phyloP scores from a whole-genome alignment of 352 stramenopile genomes.

The Pythium brassicae region DNA sequence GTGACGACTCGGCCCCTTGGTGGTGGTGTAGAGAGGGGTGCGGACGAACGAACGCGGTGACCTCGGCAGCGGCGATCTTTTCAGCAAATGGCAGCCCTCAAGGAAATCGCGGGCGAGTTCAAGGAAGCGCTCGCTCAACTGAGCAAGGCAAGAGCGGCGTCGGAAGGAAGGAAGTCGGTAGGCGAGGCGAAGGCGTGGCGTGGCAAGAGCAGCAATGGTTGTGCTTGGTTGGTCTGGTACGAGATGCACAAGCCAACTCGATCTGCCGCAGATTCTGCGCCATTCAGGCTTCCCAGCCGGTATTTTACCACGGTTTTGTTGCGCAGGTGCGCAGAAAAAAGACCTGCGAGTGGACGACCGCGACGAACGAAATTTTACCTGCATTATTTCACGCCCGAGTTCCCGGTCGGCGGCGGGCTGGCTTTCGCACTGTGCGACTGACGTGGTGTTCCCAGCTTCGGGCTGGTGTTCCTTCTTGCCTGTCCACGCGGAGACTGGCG shows the following conservation, averaged over 20 bases:
- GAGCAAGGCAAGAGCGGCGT: not conserved
- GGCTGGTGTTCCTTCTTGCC: too few relatives aligned
- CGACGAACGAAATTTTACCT: not conserved
- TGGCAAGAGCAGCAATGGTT: not conserved
- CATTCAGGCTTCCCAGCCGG: not conserved
- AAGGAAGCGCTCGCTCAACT: slow-evolving; percentile 8
- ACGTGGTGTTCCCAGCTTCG: not conserved
- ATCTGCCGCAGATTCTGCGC: too few relatives aligned
- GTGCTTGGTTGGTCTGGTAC: not conserved
- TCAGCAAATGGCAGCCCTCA: slow-evolving; percentile 18
- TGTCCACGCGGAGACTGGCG: too few relatives aligned
- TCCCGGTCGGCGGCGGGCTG: too few relatives aligned
- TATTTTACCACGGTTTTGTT: slow-evolving; percentile 4
- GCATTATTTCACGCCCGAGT: slow-evolving; percentile 2
- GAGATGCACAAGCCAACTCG: not conserved
- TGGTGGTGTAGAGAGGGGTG: too few relatives aligned
- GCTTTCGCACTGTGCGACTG: not conserved
- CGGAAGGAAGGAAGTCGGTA: not conserved
- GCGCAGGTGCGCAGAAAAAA: not conserved
- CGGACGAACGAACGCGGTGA: not conserved
- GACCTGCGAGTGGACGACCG: not conserved
- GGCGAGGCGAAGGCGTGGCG: too few relatives aligned
- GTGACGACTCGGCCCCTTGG: not conserved
- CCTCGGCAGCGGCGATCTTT: slow-evolving; percentile 11
- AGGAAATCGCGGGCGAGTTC: slow-evolving; percentile 9